Conservation (phyloP, 441 rosid species). For the Francoa sonchifolia region DNA sequence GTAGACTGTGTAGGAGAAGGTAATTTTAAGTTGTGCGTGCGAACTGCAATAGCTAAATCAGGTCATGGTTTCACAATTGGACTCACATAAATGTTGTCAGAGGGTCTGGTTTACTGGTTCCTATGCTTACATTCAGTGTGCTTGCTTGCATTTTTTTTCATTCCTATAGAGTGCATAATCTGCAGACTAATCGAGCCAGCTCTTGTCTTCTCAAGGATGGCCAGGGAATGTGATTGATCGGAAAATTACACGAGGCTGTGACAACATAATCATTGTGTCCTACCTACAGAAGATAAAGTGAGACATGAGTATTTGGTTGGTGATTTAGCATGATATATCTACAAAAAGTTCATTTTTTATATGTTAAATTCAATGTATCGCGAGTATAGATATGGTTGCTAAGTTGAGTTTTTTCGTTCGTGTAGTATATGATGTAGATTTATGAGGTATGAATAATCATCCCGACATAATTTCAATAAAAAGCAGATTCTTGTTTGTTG, state of each 20-base stretch:
- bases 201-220: conserved; percentile 19
- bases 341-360: conserved; percentile 21
- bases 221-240: conserved; percentile 13
- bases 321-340: conserved; percentile 37
- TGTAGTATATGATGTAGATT: conserved; percentile 28
- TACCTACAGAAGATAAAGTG: conserved; percentile 13
- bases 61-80: conserved; percentile 22
- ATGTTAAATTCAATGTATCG: conserved; percentile 27
- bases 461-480: no score
- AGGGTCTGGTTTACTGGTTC: conserved; percentile 22
- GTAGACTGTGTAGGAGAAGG: conserved; percentile 18
- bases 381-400: conserved; percentile 17
- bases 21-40: conserved; percentile 14
- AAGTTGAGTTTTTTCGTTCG: conserved; percentile 20
- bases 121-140: conserved; percentile 34
- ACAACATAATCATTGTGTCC: conserved; percentile 12
- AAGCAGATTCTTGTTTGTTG: no score
- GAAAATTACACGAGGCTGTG: conserved; percentile 13
- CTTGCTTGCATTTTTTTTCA: conserved; percentile 25
- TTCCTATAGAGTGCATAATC: conserved; percentile 22
- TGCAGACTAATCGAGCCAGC: conserved; percentile 17
- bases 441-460: conserved; percentile 16
- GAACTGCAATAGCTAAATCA: conserved; percentile 25
- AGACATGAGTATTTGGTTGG: conserved; percentile 19
- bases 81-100: conserved; percentile 26